Evolutionary conservation across 202 grass and related monocot species (phyloP).

Genomic region (Musa balbisiana): DNA sequence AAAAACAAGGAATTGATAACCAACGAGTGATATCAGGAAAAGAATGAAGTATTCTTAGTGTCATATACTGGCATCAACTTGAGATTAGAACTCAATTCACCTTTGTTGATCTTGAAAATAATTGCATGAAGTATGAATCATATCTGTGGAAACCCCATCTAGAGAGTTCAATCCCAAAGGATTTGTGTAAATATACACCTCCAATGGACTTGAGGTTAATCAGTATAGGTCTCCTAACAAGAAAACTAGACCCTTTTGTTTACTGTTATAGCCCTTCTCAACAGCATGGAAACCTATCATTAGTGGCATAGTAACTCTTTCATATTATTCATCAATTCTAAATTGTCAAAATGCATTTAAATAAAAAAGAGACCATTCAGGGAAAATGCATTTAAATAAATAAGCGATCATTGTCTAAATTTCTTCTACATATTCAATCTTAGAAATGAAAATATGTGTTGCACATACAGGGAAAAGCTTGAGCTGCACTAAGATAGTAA

Average conservation of each 20-base stretch:
- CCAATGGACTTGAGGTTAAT: neutral
- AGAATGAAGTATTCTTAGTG: neutral
- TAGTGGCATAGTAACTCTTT: no score
- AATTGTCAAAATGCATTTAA: no score
- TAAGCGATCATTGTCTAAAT: neutral
- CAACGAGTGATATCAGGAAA: neutral
- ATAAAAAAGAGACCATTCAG: no score
- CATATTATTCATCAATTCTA: no score
- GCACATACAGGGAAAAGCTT: neutral
- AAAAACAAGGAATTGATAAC: neutral
- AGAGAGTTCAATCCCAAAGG: neutral
- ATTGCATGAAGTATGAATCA: neutral
- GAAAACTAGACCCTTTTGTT: neutral
- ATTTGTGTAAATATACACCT: neutral
- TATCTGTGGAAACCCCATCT: neutral
- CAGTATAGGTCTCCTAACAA: neutral
- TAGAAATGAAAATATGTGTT: neutral
- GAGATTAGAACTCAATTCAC: neutral
- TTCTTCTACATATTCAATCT: neutral
- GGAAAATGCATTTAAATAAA: no score
- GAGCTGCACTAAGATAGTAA: no score
- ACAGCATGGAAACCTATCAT: no score
- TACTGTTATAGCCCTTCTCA: neutral
- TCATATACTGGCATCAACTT: neutral
- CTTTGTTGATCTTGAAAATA: neutral